Evolutionary conservation across 2,329 filamentous ascomycete genomes (phyloP), one percentile per base, ranked within the genome.

Genomic region (Fusarium buharicum): DNA sequence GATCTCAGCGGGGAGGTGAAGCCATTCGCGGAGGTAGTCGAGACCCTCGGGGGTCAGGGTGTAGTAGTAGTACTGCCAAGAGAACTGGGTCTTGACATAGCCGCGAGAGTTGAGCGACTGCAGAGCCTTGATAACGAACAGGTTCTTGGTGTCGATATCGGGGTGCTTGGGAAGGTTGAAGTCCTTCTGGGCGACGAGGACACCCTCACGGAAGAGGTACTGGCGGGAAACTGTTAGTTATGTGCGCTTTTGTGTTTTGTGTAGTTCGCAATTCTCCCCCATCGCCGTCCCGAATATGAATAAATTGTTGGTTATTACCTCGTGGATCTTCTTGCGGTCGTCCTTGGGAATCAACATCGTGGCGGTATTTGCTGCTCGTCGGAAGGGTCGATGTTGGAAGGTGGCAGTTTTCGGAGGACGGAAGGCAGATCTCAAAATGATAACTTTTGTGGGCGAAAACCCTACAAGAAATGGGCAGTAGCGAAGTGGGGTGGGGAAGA

Each of bases 31-130:
- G 81, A 99, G 93, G 89, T 99, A 99, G 86, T 98, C 94, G 81
- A 99, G 94, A 84, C 95, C 95, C 88, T 98, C 93, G 78, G 93
- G 92, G 81, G 94, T 97, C 83, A 99, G 90, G 83, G 95, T 97
- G 90, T 99, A 99, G 91, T 99, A 99, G 90, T 98, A 97, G 88
- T 93, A 97, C 85, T 97, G 93, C 93, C 93, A 97, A 72, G 93
- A 97, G 91, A 99, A 99, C 84, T 96, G 95, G 75, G 95, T 99
- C 92, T 99, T 99, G 84, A 99, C 89, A 83, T 92, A 98, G 80
- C 94, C 94, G 81, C 95, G 94, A 74, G 93, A 97, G 85, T 89
- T 96, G 78, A 99, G 89, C 70, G 95, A 99, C 87, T 99, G 95
- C 84, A 89, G 90, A 77, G 95, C 95, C 90, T 99, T 99, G 89